Evolutionary conservation across 2,329 filamentous ascomycete species (phyloP).

Genomic region (Gaeumannomyces tritici): DNA sequence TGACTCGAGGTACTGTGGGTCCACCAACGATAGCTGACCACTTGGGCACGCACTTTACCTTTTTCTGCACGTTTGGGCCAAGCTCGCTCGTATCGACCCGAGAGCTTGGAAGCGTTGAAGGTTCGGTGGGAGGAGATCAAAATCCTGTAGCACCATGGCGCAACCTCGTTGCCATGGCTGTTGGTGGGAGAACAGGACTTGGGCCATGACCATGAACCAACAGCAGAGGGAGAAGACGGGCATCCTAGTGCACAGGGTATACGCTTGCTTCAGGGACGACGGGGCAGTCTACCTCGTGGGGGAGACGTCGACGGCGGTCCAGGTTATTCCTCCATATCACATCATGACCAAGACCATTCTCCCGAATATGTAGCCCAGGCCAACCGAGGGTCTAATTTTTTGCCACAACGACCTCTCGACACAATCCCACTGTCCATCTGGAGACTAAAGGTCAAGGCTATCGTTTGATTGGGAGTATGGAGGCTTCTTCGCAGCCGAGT

Average conservation of each 20-base stretch:
- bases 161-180: too few relatives aligned
- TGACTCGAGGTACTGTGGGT: not conserved
- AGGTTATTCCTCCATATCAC: too few relatives aligned
- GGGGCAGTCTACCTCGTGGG: conserved; percentile 19
- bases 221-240: conserved; percentile 13
- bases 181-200: too few relatives aligned
- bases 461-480: conserved; percentile 12
- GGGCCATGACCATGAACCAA: too few relatives aligned
- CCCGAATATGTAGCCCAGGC: conserved; percentile 10
- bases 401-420: conserved; percentile 15
- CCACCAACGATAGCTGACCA: not conserved
- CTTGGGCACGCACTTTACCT: too few relatives aligned
- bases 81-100: too few relatives aligned
- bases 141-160: too few relatives aligned
- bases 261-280: conserved; percentile 19
- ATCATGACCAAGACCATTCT: too few relatives aligned
- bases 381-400: conserved; percentile 10
- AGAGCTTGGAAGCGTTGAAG: too few relatives aligned
- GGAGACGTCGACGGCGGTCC: conserved; percentile 16
- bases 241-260: conserved; percentile 17
- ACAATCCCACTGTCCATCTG: conserved; percentile 26
- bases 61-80: too few relatives aligned
- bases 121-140: too few relatives aligned
- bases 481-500: conserved; percentile 7
- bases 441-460: conserved; percentile 11